Conservation (phyloP, 2,329 filamentous ascomycete genomes). For the Clonostachys solani region DNA sequence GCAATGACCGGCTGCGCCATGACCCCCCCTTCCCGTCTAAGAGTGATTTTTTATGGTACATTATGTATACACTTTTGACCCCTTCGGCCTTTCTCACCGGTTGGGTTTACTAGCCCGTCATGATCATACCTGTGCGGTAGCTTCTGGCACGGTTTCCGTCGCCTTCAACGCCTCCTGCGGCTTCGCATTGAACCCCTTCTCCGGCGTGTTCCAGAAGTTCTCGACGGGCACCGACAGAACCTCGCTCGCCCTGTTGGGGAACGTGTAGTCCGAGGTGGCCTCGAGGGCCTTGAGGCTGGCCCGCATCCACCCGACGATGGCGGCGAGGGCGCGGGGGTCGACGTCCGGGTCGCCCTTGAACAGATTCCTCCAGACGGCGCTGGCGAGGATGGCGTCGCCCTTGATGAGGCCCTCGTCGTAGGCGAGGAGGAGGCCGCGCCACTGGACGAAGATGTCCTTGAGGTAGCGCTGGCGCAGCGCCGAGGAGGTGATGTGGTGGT, state of each 20-base stretch:
- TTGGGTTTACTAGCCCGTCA: neutral
- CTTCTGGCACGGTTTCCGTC: too few species aligned
- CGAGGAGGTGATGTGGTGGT: conserved; percentile 65
- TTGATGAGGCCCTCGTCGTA: conserved; percentile 79
- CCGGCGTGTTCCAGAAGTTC: conserved; percentile 39
- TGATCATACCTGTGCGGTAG: too few species aligned
- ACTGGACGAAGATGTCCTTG: conserved; percentile 91
- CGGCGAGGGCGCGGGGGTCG: conserved; percentile 45
- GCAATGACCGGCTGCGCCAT: too few species aligned
- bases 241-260: conserved; percentile 20
- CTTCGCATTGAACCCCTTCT: conserved; percentile 28
- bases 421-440: conserved; percentile 79
- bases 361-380: conserved; percentile 90
- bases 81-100: too few species aligned
- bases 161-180: too few species aligned
- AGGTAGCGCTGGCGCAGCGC: conserved; percentile 60
- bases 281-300: conserved; percentile 42
- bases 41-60: too few species aligned
- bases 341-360: conserved; percentile 65
- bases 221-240: conserved; percentile 27
- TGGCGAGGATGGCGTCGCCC: conserved; percentile 72
- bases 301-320: conserved; percentile 54
- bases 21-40: too few species aligned
- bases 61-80: too few species aligned
- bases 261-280: conserved; percentile 38